phyloP scores from a whole-genome alignment of 176 grass and related monocot genomes.

The Echinochloa phyllopogon region DNA sequence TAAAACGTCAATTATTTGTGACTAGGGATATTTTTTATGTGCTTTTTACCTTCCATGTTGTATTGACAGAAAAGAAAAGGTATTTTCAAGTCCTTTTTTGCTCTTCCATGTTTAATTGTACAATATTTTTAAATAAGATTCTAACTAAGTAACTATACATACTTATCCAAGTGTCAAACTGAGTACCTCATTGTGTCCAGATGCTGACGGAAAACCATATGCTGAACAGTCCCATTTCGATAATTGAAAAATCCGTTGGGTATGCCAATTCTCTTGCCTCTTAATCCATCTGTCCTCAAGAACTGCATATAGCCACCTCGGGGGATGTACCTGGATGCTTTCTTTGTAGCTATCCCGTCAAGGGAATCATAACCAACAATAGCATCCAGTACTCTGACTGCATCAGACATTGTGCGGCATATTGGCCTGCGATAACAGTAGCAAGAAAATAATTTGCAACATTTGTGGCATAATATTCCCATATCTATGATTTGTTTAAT shows the following conservation, averaged over 20 bases:
- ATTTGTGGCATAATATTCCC: too few relatives aligned
- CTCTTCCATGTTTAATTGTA: not conserved
- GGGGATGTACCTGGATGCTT: conserved; percentile 58
- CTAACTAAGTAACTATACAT: not conserved
- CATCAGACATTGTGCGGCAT: conserved; percentile 59
- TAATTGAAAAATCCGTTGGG: conserved; percentile 52
- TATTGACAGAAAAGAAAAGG: too few relatives aligned
- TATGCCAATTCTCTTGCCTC: conserved; percentile 57
- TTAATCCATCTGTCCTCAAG: conserved; percentile 56
- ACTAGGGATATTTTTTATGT: too few relatives aligned
- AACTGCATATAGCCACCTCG: conserved; percentile 61
- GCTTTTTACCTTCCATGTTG: too few relatives aligned
- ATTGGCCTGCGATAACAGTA: conserved; percentile 45
- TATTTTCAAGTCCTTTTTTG: too few relatives aligned
- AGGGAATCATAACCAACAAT: conserved; percentile 56
- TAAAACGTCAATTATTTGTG: too few relatives aligned
- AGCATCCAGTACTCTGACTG: conserved; percentile 54
- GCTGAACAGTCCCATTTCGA: conserved; percentile 8
- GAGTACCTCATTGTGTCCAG: conserved; percentile 55
- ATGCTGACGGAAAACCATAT: conserved; percentile 41
- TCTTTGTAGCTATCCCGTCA: conserved; percentile 45
- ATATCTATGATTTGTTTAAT: not conserved
- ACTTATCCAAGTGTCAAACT: not conserved
- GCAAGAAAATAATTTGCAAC: not conserved
- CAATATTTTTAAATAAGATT: not conserved